phyloP scores from a whole-genome alignment of 2,329 filamentous ascomycete genomes.

The Xylaria sp. region DNA sequence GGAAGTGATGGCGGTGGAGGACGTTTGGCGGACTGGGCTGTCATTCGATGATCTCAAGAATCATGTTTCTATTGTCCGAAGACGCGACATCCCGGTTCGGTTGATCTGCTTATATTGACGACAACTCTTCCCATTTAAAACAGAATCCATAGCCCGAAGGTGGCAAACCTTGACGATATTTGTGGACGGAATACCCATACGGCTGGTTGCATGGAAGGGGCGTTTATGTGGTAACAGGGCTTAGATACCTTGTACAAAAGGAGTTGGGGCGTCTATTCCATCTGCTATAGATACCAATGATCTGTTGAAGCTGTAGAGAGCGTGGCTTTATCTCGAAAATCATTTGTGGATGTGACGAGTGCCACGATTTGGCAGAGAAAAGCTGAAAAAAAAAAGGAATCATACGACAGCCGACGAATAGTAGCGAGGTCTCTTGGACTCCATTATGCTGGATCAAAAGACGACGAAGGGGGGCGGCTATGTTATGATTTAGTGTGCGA shows the following conservation, averaged over 20 bases:
- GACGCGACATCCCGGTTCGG: constrained; percentile 21
- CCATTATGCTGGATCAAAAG: no score
- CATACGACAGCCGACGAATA: not conserved
- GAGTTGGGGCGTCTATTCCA: constrained; percentile 7
- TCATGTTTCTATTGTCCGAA: constrained; percentile 20
- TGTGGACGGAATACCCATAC: constrained; percentile 29
- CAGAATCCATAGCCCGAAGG: constrained; percentile 11
- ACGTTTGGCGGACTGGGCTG: constrained; percentile 77
- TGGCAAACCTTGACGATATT: constrained; percentile 27
- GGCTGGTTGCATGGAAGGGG: constrained; percentile 35
- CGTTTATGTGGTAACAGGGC: constrained; percentile 25
- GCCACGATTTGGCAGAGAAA: not conserved
- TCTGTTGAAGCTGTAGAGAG: constrained; percentile 15
- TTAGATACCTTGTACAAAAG: constrained; percentile 30
- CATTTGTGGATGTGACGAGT: not conserved
- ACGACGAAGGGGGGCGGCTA: no score
- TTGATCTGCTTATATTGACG: constrained; percentile 29
- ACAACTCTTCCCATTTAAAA: constrained; percentile 18
- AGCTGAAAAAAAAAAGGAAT: no score
- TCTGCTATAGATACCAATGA: constrained; percentile 15
- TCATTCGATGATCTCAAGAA: constrained; percentile 68
- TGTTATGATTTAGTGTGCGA: not conserved
- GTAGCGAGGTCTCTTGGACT: not conserved
- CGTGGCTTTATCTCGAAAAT: constrained; percentile 7
- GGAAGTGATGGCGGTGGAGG: constrained; percentile 66